A percentile compares a stretch with the other conserved stretches of the same genome.
Conservation (phyloP, 2,329 filamentous ascomycete genomes). For the Colletotrichum sp. region DNA sequence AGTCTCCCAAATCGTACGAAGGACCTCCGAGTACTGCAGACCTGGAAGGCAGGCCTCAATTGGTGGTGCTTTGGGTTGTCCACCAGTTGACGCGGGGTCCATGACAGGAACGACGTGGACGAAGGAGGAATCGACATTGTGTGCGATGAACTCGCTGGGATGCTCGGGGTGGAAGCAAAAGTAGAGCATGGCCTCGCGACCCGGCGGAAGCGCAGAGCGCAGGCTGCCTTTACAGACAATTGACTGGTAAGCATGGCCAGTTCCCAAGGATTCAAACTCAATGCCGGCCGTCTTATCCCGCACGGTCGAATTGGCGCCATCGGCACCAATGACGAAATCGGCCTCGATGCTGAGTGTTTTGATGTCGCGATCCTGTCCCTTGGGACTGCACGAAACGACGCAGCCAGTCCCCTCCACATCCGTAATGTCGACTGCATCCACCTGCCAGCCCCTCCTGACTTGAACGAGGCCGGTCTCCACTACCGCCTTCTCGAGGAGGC, state of each 20-base stretch:
- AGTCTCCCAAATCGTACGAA: constrained; percentile 14
- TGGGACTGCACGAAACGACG: not conserved
- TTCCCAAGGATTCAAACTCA: not conserved
- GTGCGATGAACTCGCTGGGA: constrained; percentile 8
- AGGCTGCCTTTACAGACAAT: constrained; percentile 7
- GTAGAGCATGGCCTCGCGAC: constrained; percentile 14
- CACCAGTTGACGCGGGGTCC: not conserved
- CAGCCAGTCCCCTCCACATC: not conserved
- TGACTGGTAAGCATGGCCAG: constrained; percentile 6
- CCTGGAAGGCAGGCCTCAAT: constrained; percentile 13
- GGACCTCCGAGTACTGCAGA: not conserved
- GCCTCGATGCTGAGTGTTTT: not conserved
- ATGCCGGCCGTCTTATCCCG: not conserved
- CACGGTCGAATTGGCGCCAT: constrained; percentile 7
- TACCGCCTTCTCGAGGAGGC: not conserved
- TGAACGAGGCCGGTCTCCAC: not conserved
- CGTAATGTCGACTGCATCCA: not conserved
- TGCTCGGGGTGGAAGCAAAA: constrained; percentile 16
- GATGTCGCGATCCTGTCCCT: not conserved
- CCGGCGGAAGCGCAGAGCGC: constrained; percentile 1
- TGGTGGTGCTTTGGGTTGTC: not conserved
- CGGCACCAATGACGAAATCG: constrained; percentile 9
- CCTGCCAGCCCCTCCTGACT: constrained; percentile 5
- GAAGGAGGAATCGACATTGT: constrained; percentile 2
- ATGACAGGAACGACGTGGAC: constrained; percentile 6